Evolutionary conservation across 2,329 filamentous ascomycete genomes (phyloP).

Genomic region (Aspergillus pseudotamarii): DNA sequence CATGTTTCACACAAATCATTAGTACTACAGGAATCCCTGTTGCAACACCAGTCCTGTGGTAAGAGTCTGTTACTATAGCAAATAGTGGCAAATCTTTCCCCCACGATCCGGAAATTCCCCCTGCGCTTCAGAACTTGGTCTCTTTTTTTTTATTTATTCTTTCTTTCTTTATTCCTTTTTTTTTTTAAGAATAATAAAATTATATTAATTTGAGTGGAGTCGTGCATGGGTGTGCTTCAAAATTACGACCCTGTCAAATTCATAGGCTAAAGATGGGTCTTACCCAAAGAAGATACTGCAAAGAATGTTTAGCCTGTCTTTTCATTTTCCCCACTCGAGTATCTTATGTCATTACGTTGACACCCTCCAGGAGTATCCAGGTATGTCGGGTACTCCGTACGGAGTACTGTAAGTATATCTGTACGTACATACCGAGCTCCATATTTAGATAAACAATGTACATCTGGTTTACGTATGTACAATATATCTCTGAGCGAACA

Average conservation of each 20-base stretch:
- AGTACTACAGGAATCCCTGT: constrained; percentile 15
- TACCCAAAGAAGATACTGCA: constrained; percentile 25
- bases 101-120: constrained; percentile 31
- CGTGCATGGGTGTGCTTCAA: constrained; percentile 12
- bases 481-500: not conserved
- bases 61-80: constrained; percentile 16
- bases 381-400: not conserved
- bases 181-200: constrained; percentile 1
- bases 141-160: constrained; percentile 6
- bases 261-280: constrained; percentile 15
- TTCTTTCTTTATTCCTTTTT: not conserved
- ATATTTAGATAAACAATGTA: not conserved
- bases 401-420: not conserved
- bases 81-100: constrained; percentile 27
- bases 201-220: not conserved
- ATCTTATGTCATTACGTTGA: not conserved
- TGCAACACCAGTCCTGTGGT: constrained; percentile 23
- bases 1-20: constrained; percentile 19
- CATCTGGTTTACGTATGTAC: not conserved
- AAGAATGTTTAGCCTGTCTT: constrained; percentile 3
- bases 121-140: constrained; percentile 10
- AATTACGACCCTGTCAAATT: constrained; percentile 16
- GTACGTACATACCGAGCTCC: not conserved
- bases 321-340: not conserved
- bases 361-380: not conserved